Evolutionary conservation across 371 early-diverging fungal genomes (phyloP), one percentile per base, ranked within the genome.

Genomic region (Vittaforma corneae): DNA sequence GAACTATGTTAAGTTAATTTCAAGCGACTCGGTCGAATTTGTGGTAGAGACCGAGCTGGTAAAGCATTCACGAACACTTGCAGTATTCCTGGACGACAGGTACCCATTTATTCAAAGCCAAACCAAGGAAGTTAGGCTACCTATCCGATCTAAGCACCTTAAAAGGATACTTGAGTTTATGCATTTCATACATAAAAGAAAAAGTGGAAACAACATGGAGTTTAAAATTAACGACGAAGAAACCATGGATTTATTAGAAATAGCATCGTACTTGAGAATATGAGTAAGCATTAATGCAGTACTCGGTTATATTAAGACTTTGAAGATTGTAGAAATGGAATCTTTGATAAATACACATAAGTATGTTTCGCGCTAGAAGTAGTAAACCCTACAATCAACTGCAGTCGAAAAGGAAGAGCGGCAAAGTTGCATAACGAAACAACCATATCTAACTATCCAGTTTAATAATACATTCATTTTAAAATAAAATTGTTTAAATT

Each of bases 121-220:
- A 24, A 29, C 57, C 1, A 22, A 58, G 11, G 29, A 47, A 20
- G 52, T 74, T 14, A 20, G 1, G 16, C 38, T 79, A 9, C 79
- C 79, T 16, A 71, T 79, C 11, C 42, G 51, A 20, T 18, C 70
- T 14, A 38, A 44, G 1, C 11, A 37, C 20, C 51, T 79, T 22
- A 59, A 60, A 59, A 70, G 73, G 64, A 51, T 70, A 9, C 45
- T 79, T 22, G 79, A 76, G 35, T 79, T 71, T 65, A 59, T 79
- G 24, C 28, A 53, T 2, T 68, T 57, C 50, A 73, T 75, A 61
- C 30, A 58, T 28, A 47, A 35, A 14, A 58, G 62, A 40, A 47
- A 56, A 22, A 46, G 30, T 44, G 45, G 33, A 5, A 48, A 64
- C 11, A 46, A 46, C 24, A 44, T 35, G n/a, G 79, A 79, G 32